Evolutionary conservation across 1,284 basidiomycete genomes (phyloP).

Genomic region (Ceratobasidium sp.): DNA sequence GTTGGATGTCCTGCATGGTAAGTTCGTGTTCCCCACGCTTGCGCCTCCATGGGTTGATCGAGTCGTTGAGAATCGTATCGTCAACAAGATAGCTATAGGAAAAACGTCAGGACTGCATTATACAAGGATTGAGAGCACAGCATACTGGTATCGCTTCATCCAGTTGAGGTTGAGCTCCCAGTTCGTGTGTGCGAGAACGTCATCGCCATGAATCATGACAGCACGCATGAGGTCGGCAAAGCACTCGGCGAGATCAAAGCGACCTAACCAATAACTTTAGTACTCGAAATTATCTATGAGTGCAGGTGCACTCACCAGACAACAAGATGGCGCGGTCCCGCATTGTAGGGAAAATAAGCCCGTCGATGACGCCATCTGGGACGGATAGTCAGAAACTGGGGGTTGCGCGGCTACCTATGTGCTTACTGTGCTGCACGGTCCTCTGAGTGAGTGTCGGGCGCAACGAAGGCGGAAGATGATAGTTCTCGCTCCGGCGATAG

Average conservation of each 20-base stretch:
- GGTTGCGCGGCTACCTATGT: neutral
- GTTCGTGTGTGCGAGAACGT: slow-evolving; percentile 82
- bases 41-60: slow-evolving; percentile 73
- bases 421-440: slow-evolving; percentile 81
- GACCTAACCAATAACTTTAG: slow-evolving; percentile 57
- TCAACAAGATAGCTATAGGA: slow-evolving; percentile 74
- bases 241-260: slow-evolving; percentile 78
- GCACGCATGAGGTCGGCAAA: slow-evolving; percentile 69
- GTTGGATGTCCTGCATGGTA: slow-evolving; percentile 35
- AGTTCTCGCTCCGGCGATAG: slow-evolving; percentile 64
- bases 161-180: slow-evolving; percentile 89
- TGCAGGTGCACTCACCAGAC: slow-evolving; percentile 61
- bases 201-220: slow-evolving; percentile 83
- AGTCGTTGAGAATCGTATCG: slow-evolving; percentile 62
- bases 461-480: slow-evolving; percentile 86
- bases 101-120: neutral
- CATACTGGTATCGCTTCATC: slow-evolving; percentile 79
- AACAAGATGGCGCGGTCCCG: slow-evolving; percentile 88
- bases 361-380: slow-evolving; percentile 85
- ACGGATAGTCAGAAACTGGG: slow-evolving; percentile 23
- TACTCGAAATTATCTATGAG: slow-evolving; percentile 40
- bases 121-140: slow-evolving; percentile 41
- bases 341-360: slow-evolving; percentile 83
- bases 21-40: slow-evolving; percentile 71
- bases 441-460: slow-evolving; percentile 85